Evolutionary conservation across 2,329 filamentous ascomycete genomes (phyloP).

Genomic region (Trichoderma sp.): DNA sequence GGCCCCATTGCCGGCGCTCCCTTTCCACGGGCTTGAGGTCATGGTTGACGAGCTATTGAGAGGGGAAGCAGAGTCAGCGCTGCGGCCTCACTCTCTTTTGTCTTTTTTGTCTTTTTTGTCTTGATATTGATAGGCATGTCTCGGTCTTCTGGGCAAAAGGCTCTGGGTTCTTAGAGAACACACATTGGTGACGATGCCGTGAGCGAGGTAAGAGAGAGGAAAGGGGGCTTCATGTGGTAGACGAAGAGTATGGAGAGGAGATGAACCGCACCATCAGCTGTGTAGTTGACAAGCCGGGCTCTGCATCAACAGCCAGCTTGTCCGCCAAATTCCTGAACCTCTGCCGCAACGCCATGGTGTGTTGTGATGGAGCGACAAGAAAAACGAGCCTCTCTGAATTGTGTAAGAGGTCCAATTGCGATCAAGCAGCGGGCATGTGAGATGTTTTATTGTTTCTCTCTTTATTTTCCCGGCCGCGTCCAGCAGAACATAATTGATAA

Average conservation of each 20-base stretch:
- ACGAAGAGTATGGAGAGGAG: not conserved
- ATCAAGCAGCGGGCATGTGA: not conserved
- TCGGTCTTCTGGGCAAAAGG: not conserved
- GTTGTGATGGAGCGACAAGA: conserved; percentile 29
- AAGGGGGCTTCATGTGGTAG: not conserved
- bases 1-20: conserved; percentile 77
- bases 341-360: conserved; percentile 36
- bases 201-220: not conserved
- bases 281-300: conserved; percentile 73
- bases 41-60: conserved; percentile 69
- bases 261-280: conserved; percentile 69
- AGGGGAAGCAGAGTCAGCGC: conserved; percentile 14
- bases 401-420: not conserved
- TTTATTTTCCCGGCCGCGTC: conserved; percentile 27
- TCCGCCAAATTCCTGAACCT: conserved; percentile 50
- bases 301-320: conserved; percentile 70
- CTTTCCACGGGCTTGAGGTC: conserved; percentile 82
- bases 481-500: not conserved
- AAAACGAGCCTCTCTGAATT: not conserved
- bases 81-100: conserved; percentile 7
- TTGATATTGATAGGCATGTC: not conserved
- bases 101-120: not conserved
- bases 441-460: not conserved
- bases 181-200: not conserved
- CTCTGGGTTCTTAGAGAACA: too few relatives aligned